phyloP scores from a whole-genome alignment of 2,329 filamentous ascomycete genomes.

The Biscogniauxia marginata region DNA sequence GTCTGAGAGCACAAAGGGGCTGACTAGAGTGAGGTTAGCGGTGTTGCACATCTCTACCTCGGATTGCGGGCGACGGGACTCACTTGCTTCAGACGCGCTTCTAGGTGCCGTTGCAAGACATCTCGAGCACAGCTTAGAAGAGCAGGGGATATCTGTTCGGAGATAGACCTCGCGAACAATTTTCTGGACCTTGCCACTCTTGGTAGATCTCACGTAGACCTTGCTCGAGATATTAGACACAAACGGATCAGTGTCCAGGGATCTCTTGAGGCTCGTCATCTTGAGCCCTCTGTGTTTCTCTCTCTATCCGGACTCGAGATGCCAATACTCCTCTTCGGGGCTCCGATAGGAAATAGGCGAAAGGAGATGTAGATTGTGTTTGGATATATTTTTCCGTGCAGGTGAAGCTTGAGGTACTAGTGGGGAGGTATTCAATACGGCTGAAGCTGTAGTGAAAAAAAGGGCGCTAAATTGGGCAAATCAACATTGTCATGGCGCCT shows the following conservation, averaged over 20 bases:
- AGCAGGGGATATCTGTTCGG: slow-evolving; percentile 95
- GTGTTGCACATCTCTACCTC: slow-evolving; percentile 9
- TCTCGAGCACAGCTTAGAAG: slow-evolving; percentile 77
- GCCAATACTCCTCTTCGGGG: too few species aligned
- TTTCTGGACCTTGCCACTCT: slow-evolving; percentile 96
- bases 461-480: slow-evolving; percentile 20
- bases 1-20: slow-evolving; percentile 84
- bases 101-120: slow-evolving; percentile 75
- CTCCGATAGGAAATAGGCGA: too few species aligned
- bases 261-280: slow-evolving; percentile 67
- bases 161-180: slow-evolving; percentile 96
- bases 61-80: slow-evolving; percentile 24
- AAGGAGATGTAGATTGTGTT: too few species aligned
- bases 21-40: slow-evolving; percentile 47
- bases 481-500: slow-evolving; percentile 17
- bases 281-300: slow-evolving; percentile 16
- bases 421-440: too few species aligned
- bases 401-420: too few species aligned
- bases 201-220: slow-evolving; percentile 90
- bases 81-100: slow-evolving; percentile 77
- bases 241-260: slow-evolving; percentile 49
- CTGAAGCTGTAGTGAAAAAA: slow-evolving; percentile 4
- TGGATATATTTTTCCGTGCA: too few species aligned
- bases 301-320: not conserved
- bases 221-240: slow-evolving; percentile 87